These are phyloP conservation scores for Amanita subjunquillea DNA, from an alignment of 768 basidiomycete genomes.

Conservation along the genomic window DNA sequence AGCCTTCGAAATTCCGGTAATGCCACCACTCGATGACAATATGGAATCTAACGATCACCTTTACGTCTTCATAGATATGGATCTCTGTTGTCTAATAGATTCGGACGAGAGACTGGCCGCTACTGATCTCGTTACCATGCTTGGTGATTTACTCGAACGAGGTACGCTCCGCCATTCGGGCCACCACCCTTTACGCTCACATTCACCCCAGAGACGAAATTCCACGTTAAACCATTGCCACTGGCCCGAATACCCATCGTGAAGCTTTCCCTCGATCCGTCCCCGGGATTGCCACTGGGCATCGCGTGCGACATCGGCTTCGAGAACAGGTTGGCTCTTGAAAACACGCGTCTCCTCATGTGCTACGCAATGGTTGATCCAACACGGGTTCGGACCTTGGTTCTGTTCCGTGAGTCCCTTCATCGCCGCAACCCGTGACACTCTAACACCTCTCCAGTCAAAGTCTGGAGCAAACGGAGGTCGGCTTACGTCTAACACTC, in stretches of 20 bases:
- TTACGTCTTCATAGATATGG: slow-evolving; percentile 67
- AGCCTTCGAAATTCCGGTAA: slow-evolving; percentile 90
- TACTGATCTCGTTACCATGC: slow-evolving; percentile 86
- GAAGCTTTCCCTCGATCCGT: slow-evolving; percentile 87
- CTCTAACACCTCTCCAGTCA: slow-evolving; percentile 46
- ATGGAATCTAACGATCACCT: background rate
- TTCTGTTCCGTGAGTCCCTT: slow-evolving; percentile 80
- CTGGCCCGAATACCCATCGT: slow-evolving; percentile 98
- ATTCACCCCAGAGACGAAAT: slow-evolving; percentile 68
- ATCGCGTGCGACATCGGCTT: slow-evolving; percentile 99
- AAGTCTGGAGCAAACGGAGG: slow-evolving; percentile 98
- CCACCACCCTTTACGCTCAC: slow-evolving; percentile 8
- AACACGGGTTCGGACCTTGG: slow-evolving; percentile 84
- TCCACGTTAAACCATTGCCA: slow-evolving; percentile 91
- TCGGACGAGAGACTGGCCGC: slow-evolving; percentile 71
- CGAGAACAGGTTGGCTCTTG: slow-evolving; percentile 92
- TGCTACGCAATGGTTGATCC: slow-evolving; percentile 98
- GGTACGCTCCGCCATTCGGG: slow-evolving; percentile 38
- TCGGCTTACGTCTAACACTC: slow-evolving; percentile 17
- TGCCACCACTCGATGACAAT: slow-evolving; percentile 7
- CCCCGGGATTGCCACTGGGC: slow-evolving; percentile 69
- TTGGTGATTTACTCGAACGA: slow-evolving; percentile 87
- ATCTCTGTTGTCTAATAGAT: slow-evolving; percentile 93
- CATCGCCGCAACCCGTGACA: background rate
- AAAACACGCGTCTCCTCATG: slow-evolving; percentile 92